Evolutionary conservation across 169 alveolate species (phyloP), one percentile per base, ranked within the genome.

Genomic region (Plasmodium cynomolgi): DNA sequence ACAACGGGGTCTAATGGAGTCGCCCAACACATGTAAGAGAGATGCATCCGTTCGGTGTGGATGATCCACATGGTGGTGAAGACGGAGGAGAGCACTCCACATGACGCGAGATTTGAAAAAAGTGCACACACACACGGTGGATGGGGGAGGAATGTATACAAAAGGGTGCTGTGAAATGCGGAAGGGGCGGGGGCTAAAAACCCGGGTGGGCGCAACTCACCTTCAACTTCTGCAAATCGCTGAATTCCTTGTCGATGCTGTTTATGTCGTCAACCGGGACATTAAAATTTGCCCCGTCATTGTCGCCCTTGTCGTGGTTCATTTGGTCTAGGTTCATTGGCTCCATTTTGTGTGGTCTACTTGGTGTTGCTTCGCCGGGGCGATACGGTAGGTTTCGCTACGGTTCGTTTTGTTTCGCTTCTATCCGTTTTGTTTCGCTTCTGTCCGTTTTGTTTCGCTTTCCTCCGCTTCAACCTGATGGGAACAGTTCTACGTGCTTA

Each of bases 191-290:
- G 17, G 37, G 77, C 4, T 20, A 68, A 23, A 68, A 68, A 29
- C 37, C 0, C 15, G 7, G 37, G n/a, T 0, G 41, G 41, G 23
- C 34, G 26, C 0, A 23, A 20, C 26, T 88, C 41, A 88, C 94
- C 54, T 88, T 88, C 74, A 88, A 88, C 73, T 88, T 88, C 41
- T 88, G 94, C 73, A 88, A 80, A 62, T 88, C 94, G 39, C 94
- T 88, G 50, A 88, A 88, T 34, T 88, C 94, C 54, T 88, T 88
- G 20, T 88, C 94, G 74, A 88, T 88, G 26, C 72, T 88, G 72
- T 80, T 88, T 74, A 88, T 88, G 56, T 88, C 94, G 47, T 88
- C 94, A 37, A 80, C 94, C 5, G 81, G 94, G 7, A 81, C 94
- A 26, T 68, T 88, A 54, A 88, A 88, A 68, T 54, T 80, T 33